Evolutionary conservation across 2,329 filamentous ascomycete genomes (phyloP), one percentile per base, ranked within the genome.

Genomic region (Cladosporium oxysporum): DNA sequence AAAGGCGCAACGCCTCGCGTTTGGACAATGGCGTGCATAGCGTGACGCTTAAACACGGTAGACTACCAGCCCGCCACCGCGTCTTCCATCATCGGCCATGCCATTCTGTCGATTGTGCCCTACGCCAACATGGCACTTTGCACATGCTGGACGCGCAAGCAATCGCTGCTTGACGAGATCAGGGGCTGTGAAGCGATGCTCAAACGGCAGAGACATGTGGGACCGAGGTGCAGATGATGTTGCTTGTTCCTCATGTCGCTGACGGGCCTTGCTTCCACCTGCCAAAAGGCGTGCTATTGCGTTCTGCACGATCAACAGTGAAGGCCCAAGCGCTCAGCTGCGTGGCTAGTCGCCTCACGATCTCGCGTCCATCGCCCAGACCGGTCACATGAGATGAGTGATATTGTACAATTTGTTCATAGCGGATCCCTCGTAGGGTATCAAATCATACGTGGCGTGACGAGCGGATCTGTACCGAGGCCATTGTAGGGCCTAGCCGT

Each of bases 11-110:
- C 12, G 12, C 12, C 33, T 35, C 33, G 33, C 57, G 37, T 37
- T 29, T 47, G 37, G 41, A 59, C 57, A 47, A 47, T 59, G 57
- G 57, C 57, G 57, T 59, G 57, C 57, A 47, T 59, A 59, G 57
- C 57, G 57, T 26, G 29, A 59, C 57, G 57, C 57, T 59, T 59
- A 59, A 29, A 3, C 35, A 47, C 57, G 57, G 37, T 47, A 18
- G 26, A 59, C 11, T 23, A 23, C 14, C 33, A 37, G n/a, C 10
- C 35, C 57, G 57, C 3, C 37, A 59, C 57, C 37, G 57, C 33
- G 57, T 44, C 37, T 59, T 59, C 57, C 37, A 59, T 59, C 37
- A 10, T n/a, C 26, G 35, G 21, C 57, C 2, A 59, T 59, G 57
- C 23, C 37, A 59, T 59, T 59, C 57, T 47, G 35, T 28, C 33